Base-by-base conservation (phyloP, 2,329 filamentous ascomycete genomes). In the Alternaria arborescens region DNA sequence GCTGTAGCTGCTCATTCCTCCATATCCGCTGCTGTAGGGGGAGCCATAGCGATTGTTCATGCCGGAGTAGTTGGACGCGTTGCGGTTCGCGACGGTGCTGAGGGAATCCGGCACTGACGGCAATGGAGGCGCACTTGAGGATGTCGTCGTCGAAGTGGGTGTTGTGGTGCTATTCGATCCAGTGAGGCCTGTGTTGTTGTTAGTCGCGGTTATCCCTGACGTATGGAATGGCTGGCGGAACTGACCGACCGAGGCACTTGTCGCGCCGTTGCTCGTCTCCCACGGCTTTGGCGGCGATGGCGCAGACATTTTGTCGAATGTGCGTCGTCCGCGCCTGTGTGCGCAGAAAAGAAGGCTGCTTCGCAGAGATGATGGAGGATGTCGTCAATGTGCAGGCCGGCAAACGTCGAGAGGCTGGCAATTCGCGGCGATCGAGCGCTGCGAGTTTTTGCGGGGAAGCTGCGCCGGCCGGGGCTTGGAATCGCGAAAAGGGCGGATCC, bases 221-320 rank as follows among this genome's bases (percentile, higher is more conserved):
- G 57, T 63, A 57, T 34, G 50, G 58, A 54, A 42, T 55, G 50
- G 58, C 48, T 44, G 61, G 56, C 52, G 58, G 32, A 54, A 75
- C 76, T 69, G 47, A 78, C 76, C 76, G 64, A 77, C 76, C 66
- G 76, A 78, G 68, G 76, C 74, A 68, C 76, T 77, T 40, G 76
- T 78, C 59, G 80, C 84, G 64, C 87, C 86, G 80, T 90, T 91
- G 68, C 89, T 86, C 79, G 90, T 88, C 82, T 99, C 95, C 95
- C 95, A 99, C 47, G 95, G 95, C 82, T 99, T 99, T 57, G 95
- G 95, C 76, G 95, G 95, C 79, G 94, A 97, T 67, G 83, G 82
- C 68, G 85, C 82, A 73, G 86, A 85, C 85, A 88, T 88, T 66
- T 71, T 61, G 72, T 47, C 54, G 42, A 52, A 44, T 62, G 55